Conservation (phyloP, 129 eudicot genomes). For the Escallonia rubra region DNA sequence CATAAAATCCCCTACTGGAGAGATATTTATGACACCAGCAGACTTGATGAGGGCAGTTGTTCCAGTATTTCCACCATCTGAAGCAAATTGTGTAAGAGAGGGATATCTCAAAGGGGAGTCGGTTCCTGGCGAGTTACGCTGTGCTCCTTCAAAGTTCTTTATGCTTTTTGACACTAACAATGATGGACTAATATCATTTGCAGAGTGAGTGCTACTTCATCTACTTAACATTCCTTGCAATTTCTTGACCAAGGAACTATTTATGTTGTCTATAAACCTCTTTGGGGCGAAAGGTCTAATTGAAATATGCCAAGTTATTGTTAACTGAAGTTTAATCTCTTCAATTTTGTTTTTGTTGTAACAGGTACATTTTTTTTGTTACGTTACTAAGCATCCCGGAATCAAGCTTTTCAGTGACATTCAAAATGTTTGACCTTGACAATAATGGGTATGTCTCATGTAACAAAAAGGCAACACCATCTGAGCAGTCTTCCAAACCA, state of each 20-base stretch:
- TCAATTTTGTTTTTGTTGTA: not conserved
- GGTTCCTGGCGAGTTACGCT: conserved; percentile 41
- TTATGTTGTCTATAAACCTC: not conserved
- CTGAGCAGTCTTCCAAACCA: too few species aligned
- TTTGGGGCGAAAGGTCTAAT: not conserved
- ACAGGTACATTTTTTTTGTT: conserved; percentile 86
- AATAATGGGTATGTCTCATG: conserved; percentile 55
- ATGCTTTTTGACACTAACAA: conserved; percentile 88
- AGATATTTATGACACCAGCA: conserved; percentile 75
- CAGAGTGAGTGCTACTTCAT: conserved; percentile 58
- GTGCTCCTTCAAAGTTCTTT: conserved; percentile 74
- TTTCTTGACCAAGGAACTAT: not conserved
- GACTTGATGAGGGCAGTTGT: conserved; percentile 94
- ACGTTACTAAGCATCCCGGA: conserved; percentile 88
- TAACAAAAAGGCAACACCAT: not conserved
- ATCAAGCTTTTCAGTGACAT: conserved; percentile 81
- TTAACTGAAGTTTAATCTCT: not conserved
- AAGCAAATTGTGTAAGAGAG: conserved; percentile 59
- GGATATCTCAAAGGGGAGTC: conserved; percentile 74
- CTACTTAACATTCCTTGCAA: not conserved
- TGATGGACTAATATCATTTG: conserved; percentile 83
- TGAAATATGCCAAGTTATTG: not conserved
- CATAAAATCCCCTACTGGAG: conserved; percentile 40
- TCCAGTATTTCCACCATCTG: conserved; percentile 94
- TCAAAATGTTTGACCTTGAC: conserved; percentile 91